Conservation (phyloP, 1,139 yeast species). For the Taphrina communis region DNA sequence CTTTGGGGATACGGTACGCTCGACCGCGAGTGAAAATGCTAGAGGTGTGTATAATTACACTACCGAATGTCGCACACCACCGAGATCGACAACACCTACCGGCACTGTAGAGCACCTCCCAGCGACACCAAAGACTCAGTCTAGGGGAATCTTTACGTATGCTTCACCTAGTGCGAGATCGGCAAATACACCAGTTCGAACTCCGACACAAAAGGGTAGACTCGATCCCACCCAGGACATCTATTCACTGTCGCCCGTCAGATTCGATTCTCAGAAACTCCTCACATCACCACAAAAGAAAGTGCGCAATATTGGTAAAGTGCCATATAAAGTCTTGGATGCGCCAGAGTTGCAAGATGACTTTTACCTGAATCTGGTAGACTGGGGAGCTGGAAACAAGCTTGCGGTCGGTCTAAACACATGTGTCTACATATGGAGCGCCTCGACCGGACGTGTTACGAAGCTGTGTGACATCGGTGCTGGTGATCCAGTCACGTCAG, state of each 20-base stretch:
- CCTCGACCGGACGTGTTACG: conserved; percentile 80
- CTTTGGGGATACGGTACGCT: conserved; percentile 61
- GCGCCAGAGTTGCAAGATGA: conserved; percentile 97
- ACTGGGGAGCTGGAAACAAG: conserved; percentile 92
- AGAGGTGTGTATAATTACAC: conserved; percentile 22
- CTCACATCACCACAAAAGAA: conserved; percentile 81
- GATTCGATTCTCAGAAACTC: conserved; percentile 82
- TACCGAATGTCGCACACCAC: conserved; percentile 44
- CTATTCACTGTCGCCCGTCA: conserved; percentile 82
- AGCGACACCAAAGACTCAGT: conserved; percentile 51
- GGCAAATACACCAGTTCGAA: conserved; percentile 47
- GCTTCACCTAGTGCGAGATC: conserved; percentile 62
- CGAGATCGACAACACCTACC: conserved; percentile 43
- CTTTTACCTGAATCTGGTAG: conserved; percentile 86
- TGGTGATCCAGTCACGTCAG: conserved; percentile 69
- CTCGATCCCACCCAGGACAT: conserved; percentile 63
- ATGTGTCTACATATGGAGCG: conserved; percentile 90
- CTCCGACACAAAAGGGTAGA: conserved; percentile 59
- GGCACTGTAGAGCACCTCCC: conserved; percentile 30
- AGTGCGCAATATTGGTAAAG: conserved; percentile 71
- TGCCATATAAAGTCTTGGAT: conserved; percentile 90
- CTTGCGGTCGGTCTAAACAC: conserved; percentile 90
- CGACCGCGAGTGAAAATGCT: conserved; percentile 2
- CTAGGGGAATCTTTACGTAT: conserved; percentile 68
- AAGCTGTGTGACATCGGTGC: conserved; percentile 65